Evolutionary conservation across 2,329 filamentous ascomycete species (phyloP).

Genomic region (Colletotrichum gloeosporioides): DNA sequence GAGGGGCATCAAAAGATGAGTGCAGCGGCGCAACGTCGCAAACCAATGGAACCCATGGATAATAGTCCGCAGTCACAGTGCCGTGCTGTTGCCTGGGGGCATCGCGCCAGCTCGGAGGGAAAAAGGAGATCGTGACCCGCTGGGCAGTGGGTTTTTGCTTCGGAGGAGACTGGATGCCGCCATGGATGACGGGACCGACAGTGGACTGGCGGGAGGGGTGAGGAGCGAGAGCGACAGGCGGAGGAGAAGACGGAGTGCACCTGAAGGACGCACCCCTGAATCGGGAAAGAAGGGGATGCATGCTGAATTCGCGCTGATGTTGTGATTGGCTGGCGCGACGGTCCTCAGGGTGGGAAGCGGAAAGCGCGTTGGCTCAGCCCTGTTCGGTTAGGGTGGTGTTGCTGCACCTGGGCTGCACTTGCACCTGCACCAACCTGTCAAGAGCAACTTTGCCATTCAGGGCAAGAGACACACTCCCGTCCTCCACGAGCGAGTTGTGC

Average conservation of each 20-base stretch:
- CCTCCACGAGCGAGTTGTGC: slow-evolving; percentile 5
- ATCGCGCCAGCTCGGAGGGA: neutral
- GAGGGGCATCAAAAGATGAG: neutral
- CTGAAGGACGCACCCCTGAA: neutral
- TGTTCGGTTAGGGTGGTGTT: slow-evolving; percentile 3
- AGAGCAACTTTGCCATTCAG: neutral
- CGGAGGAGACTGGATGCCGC: neutral
- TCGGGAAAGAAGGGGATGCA: neutral
- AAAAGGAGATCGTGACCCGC: neutral
- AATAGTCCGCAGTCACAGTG: neutral
- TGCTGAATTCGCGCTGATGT: neutral
- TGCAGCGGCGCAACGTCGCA: neutral
- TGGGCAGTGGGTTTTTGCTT: neutral
- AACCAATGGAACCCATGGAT: neutral
- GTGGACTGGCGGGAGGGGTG: neutral
- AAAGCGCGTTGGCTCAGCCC: slow-evolving; percentile 21
- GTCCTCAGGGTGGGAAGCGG: neutral
- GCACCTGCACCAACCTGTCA: neutral
- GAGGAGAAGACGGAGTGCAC: neutral
- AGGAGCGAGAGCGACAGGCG: neutral
- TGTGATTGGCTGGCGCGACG: neutral
- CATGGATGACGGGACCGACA: neutral
- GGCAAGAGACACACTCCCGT: neutral
- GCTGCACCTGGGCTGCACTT: neutral
- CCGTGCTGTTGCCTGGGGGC: neutral